Conservation (phyloP, 768 basidiomycete species). For the Leccinum boreale region DNA sequence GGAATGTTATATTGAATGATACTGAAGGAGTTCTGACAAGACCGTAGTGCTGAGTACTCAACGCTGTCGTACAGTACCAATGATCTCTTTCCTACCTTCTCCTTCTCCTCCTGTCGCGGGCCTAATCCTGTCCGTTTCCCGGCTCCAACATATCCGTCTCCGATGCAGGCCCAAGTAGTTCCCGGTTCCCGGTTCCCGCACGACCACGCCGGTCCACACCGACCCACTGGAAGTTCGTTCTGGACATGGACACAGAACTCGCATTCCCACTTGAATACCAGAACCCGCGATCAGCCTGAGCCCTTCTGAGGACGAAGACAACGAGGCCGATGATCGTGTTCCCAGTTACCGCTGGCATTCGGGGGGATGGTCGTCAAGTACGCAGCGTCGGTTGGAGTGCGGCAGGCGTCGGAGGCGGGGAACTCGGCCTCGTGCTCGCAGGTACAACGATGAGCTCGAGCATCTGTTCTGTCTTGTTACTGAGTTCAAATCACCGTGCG, state of each 20-base stretch:
- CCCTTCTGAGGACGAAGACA: neutral
- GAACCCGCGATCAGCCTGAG: no score
- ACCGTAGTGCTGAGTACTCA: no score
- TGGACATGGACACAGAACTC: neutral
- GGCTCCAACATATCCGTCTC: constrained; percentile 4
- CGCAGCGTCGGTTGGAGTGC: no score
- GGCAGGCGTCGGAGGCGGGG: no score
- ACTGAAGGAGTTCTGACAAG: no score
- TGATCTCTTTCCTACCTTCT: no score
- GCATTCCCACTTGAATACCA: neutral
- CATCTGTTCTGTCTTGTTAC: constrained; percentile 65
- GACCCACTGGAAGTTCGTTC: neutral
- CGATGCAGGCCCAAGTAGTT: constrained; percentile 31
- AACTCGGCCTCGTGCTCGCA: constrained; percentile 14
- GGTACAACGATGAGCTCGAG: constrained; percentile 52
- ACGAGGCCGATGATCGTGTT: neutral
- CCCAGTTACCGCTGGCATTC: neutral
- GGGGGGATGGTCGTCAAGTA: no score
- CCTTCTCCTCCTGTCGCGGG: neutral
- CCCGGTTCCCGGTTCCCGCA: constrained; percentile 37
- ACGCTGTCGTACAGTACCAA: no score
- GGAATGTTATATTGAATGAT: no score
- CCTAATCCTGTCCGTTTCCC: neutral
- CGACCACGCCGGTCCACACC: constrained; percentile 9
- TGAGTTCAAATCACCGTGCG: constrained; percentile 19